These are phyloP conservation scores for Lodderomyces orthopsilosis DNA, from an alignment of 1,139 yeast species.

Conservation along the genomic window DNA sequence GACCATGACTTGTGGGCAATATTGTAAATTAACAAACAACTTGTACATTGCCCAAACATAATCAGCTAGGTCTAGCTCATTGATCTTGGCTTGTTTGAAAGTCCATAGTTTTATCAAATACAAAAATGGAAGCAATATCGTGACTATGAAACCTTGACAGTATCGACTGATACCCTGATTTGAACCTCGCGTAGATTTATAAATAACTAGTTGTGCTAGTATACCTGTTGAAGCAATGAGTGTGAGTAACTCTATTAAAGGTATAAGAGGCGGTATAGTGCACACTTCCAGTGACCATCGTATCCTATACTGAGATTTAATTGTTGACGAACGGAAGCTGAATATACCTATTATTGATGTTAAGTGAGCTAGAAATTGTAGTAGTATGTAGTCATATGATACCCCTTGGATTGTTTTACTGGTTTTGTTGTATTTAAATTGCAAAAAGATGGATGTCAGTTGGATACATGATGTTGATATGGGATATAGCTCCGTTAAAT, in stretches of 20 bases:
- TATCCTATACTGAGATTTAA: constrained; percentile 16
- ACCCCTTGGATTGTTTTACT: constrained; percentile 26
- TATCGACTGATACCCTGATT: constrained; percentile 22
- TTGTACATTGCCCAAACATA: constrained; percentile 26
- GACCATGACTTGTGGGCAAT: constrained; percentile 29
- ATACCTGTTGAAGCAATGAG: constrained; percentile 9
- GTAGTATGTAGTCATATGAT: constrained; percentile 25
- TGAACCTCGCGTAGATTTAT: constrained; percentile 18
- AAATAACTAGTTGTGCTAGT: constrained; percentile 13
- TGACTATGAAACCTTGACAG: background rate
- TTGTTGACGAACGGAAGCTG: constrained; percentile 14
- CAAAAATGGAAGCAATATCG: constrained; percentile 8
- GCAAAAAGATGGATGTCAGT: constrained; percentile 10
- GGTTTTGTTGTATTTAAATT: constrained; percentile 19
- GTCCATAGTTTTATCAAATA: constrained; percentile 9
- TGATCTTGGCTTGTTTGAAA: constrained; percentile 11
- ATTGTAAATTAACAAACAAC: constrained; percentile 14
- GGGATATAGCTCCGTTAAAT: background rate
- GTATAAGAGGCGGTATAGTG: constrained; percentile 10
- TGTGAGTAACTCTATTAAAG: constrained; percentile 19
- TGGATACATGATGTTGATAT: constrained; percentile 2
- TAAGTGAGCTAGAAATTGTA: constrained; percentile 13
- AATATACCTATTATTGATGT: constrained; percentile 13
- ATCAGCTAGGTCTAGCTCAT: constrained; percentile 27
- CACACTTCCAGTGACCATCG: constrained; percentile 20